A percentile compares a stretch with the other conserved stretches of the same genome.
These are phyloP conservation scores for Carex cristatella DNA, from an alignment of 176 grass and related monocot genomes.

Conservation along the genomic window DNA sequence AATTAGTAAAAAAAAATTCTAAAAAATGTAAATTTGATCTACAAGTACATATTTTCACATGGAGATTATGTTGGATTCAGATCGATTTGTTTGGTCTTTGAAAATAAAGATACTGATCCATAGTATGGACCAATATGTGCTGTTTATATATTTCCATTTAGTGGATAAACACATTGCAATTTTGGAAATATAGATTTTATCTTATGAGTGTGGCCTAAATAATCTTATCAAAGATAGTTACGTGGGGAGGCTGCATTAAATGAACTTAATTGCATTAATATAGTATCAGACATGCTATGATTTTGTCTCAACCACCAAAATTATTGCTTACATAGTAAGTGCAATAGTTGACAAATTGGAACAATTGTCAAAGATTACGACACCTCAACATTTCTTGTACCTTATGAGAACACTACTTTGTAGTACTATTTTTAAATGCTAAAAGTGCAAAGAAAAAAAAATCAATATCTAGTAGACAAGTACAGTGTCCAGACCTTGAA, in stretches of 20 bases:
- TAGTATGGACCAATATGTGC: too few relatives aligned
- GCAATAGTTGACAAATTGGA: background rate
- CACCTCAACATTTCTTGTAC: background rate
- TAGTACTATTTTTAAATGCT: background rate
- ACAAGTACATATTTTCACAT: too few relatives aligned
- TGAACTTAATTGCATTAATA: background rate
- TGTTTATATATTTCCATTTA: background rate
- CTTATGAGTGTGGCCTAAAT: background rate
- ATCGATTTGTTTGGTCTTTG: too few relatives aligned
- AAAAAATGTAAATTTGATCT: too few relatives aligned
- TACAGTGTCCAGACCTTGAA: too few relatives aligned
- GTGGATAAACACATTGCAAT: background rate
- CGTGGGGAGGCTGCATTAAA: background rate
- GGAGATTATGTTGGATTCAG: too few relatives aligned
- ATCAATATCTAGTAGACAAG: too few relatives aligned
- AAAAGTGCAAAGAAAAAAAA: background rate
- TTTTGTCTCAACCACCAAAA: conserved; percentile 9
- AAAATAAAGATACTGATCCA: too few relatives aligned
- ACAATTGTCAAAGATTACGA: background rate
- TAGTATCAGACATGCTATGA: background rate
- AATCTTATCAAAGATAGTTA: background rate
- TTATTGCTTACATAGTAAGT: background rate
- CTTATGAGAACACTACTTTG: background rate
- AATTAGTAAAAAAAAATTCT: too few relatives aligned
- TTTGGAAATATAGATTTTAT: background rate